phyloP scores from a whole-genome alignment of 164 flowering plant genomes.

The Berberis thunbergii region DNA sequence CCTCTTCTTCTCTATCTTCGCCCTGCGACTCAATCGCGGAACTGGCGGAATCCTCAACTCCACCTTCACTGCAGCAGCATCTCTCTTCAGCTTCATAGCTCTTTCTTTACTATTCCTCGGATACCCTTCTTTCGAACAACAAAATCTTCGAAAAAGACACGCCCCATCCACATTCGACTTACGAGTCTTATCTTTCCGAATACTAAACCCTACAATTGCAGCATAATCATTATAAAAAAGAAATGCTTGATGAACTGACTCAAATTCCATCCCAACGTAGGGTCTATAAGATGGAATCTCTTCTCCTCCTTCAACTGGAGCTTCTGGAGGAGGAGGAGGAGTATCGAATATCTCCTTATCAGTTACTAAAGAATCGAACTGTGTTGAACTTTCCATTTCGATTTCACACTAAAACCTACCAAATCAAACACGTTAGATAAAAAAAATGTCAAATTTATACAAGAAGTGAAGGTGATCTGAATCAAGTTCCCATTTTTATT shows the following conservation, averaged over 20 bases:
- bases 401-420: neutral
- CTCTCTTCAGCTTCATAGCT: constrained; percentile 1
- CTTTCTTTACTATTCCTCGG: constrained; percentile 8
- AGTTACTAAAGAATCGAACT: constrained; percentile 8
- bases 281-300: constrained; percentile 1
- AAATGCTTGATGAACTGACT: constrained; percentile 12
- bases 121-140: constrained; percentile 16
- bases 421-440: too few species aligned
- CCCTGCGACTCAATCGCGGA: constrained; percentile 4
- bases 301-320: neutral
- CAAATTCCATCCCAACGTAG: constrained; percentile 14
- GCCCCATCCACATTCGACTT: constrained; percentile 17
- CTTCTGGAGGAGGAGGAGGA: neutral
- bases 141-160: constrained; percentile 10
- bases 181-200: constrained; percentile 13
- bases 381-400: constrained; percentile 5
- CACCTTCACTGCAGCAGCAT: constrained; percentile 7
- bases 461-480: too few species aligned
- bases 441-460: too few species aligned
- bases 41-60: constrained; percentile 11
- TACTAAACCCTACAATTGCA: constrained; percentile 15
- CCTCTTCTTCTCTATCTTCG: constrained; percentile 12
- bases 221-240: constrained; percentile 15
- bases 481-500: too few species aligned
- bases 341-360: constrained; percentile 10